phyloP scores from a whole-genome alignment of 345 rosid genomes.

The Psidium friedrichsthalianum region DNA sequence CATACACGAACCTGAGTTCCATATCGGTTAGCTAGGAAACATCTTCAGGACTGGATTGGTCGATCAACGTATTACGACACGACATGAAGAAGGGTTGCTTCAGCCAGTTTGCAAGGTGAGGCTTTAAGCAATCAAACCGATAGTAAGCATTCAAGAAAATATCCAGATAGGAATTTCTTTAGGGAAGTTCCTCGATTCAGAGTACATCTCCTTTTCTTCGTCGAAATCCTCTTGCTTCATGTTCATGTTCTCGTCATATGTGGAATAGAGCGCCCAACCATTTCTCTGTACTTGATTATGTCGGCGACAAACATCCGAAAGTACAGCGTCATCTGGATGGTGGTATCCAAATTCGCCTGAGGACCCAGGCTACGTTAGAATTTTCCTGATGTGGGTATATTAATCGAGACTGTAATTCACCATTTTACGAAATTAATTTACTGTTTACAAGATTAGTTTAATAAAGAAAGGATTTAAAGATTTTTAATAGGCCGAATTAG shows the following conservation, averaged over 20 bases:
- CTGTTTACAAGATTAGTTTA: no score
- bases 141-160: not conserved
- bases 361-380: not conserved
- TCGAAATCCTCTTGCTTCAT: not conserved
- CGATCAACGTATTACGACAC: not conserved
- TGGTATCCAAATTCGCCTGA: not conserved
- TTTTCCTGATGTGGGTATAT: no score
- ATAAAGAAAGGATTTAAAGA: no score
- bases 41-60: not conserved
- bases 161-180: not conserved
- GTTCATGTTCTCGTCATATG: not conserved
- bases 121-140: constrained; percentile 2
- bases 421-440: no score
- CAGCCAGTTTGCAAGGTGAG: not conserved
- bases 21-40: not conserved
- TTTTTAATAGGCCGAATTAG: no score
- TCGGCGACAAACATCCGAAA: constrained; percentile 5
- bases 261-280: constrained; percentile 4
- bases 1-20: constrained; percentile 6
- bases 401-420: no score
- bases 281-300: constrained; percentile 4
- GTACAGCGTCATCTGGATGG: not conserved
- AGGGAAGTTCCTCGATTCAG: not conserved
- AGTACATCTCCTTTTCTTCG: not conserved
- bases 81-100: not conserved